Evolutionary conservation across 2,329 filamentous ascomycete genomes (phyloP), one percentile per base, ranked within the genome.

Genomic region (Colletotrichum truncatum): DNA sequence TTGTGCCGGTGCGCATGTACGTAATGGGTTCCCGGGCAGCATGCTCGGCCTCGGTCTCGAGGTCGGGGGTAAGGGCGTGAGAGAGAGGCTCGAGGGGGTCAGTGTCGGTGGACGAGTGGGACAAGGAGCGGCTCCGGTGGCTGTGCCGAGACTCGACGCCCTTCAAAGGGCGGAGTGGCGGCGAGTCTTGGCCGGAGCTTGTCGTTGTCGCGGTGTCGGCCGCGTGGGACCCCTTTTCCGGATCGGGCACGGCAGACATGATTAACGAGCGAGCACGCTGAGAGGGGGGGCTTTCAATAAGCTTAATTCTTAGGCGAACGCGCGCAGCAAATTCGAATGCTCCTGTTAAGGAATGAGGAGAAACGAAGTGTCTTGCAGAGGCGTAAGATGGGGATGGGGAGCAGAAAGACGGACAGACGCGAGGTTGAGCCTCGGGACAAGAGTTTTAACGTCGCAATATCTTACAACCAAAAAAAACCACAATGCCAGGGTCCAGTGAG

Each of bases 21-120:
- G 75, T 72, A 16, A 82, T 70, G 16, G 81, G 81, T 69, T 83
- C 80, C 16, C 75, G 76, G 28, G 75, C 78, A 32, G 73, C 69
- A 46, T 76, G 74, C 70, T 82, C 80, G 12, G 74, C 75, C 28
- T 80, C 78, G 2, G 75, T 80, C 67, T 79, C 77, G 26, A 77
- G 68, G 36, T 76, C 72, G 4, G 70, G 70, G 9, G 80, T 80
- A 30, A 80, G 68, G 43, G 77, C 79, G 58, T 75, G 76, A 66
- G 81, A 78, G 14, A 82, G 73, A 9, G 75, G 74, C 23, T 77
- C 73, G 30, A 67, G 57, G 23, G 67, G 66, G 49, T 68, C 67
- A n/a, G 66, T 58, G 11, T 66, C 55, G 49, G 66, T 64, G 36
- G 61, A 63, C 8, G 61, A 67, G 23, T 48, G 54, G 26, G 48